These are phyloP conservation scores for Ensete ventricosum DNA, from an alignment of 176 grass and related monocot genomes.

Conservation along the genomic window DNA sequence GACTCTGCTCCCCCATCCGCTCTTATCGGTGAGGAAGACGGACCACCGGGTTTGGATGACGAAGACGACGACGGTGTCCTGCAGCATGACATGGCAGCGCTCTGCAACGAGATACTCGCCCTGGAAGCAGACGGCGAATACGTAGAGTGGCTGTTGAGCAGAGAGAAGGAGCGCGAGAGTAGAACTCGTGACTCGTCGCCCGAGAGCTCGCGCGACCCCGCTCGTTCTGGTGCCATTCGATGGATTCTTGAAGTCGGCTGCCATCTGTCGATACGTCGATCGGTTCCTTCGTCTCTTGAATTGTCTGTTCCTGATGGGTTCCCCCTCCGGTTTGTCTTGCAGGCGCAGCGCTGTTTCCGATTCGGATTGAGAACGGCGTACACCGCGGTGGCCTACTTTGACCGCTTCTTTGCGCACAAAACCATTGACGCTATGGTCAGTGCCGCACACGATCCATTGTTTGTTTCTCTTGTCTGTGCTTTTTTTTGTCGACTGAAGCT, in stretches of 20 bases:
- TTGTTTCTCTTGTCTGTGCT: not conserved
- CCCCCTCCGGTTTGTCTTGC: not conserved
- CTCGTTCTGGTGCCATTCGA: not conserved
- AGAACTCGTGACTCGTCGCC: not conserved
- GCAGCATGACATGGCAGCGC: not conserved
- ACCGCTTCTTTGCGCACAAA: not conserved
- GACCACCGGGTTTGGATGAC: too few species aligned
- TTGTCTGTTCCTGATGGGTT: not conserved
- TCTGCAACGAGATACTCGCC: not conserved
- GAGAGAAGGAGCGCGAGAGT: not conserved
- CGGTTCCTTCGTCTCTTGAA: not conserved
- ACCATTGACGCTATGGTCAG: not conserved
- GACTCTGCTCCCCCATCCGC: too few species aligned
- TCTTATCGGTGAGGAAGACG: too few species aligned
- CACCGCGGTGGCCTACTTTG: constrained; percentile 1
- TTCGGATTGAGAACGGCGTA: not conserved
- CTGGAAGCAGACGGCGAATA: constrained; percentile 2
- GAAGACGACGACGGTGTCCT: too few species aligned
- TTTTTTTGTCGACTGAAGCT: not conserved
- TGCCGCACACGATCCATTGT: not conserved
- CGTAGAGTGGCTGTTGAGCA: constrained; percentile 1
- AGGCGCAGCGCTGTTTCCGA: not conserved
- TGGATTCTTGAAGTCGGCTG: not conserved
- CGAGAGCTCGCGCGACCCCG: not conserved
- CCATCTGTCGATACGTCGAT: not conserved